A percentile compares a stretch with the other conserved stretches of the same genome.
These are phyloP conservation scores for Malus sieversii DNA, from an alignment of 306 rosid species.

Conservation along the genomic window DNA sequence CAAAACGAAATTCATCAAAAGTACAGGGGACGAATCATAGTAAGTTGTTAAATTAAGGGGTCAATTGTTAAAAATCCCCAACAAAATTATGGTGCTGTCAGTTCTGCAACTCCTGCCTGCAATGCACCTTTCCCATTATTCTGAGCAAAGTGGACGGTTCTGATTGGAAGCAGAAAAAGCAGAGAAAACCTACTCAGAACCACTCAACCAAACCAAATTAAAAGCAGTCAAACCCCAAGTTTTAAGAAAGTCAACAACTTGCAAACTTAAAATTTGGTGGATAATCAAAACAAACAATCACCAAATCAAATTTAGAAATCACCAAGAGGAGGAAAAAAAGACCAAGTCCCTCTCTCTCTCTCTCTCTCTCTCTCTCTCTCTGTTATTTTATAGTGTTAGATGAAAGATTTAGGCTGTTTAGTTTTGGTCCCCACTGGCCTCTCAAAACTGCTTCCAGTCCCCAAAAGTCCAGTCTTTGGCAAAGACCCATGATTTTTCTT, in stretches of 20 bases:
- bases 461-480: conserved; percentile 24
- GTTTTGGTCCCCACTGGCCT: neutral
- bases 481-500: conserved; percentile 7
- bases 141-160: neutral
- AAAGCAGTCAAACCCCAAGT: conserved; percentile 24
- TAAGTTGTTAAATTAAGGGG: too few species aligned
- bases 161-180: conserved; percentile 5
- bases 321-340: neutral
- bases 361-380: neutral
- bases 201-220: conserved; percentile 12
- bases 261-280: neutral
- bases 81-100: neutral
- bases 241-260: conserved; percentile 8
- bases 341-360: neutral
- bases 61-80: neutral
- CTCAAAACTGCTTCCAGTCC: conserved; percentile 21
- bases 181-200: conserved; percentile 6
- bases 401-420: conserved; percentile 5
- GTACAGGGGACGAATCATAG: too few species aligned
- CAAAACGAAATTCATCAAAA: too few species aligned
- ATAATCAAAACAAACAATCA: neutral
- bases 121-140: neutral
- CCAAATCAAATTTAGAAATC: neutral
- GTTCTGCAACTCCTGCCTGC: neutral
- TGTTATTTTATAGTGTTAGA: neutral